Evolutionary conservation across 305 asterid genomes (phyloP).

Genomic region (Nicotiana rustica): DNA sequence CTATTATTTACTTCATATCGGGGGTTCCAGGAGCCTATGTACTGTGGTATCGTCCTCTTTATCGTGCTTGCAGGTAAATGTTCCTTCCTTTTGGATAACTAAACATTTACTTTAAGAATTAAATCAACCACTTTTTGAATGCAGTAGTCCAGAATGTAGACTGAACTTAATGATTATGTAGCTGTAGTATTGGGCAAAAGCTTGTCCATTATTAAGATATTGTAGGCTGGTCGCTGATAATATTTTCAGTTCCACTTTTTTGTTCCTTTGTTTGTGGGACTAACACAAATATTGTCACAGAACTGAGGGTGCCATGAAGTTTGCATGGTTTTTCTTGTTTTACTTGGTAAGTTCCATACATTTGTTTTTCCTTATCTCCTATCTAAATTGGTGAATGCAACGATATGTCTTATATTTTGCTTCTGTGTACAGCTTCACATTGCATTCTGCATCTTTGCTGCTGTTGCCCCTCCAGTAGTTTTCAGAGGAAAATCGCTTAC

Average conservation of each 20-base stretch:
- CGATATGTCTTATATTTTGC: conserved; percentile 31
- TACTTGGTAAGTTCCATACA: conserved; percentile 57
- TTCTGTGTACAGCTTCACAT: conserved; percentile 76
- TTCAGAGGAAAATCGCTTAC: conserved; percentile 95
- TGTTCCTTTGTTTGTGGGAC: not conserved
- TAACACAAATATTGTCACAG: conserved; percentile 48
- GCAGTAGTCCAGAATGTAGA: not conserved
- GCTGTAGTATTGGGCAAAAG: not conserved
- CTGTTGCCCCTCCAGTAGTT: conserved; percentile 96
- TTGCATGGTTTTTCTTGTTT: conserved; percentile 94
- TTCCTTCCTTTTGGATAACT: conserved; percentile 24
- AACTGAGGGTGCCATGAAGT: conserved; percentile 89
- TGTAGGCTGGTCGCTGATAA: not conserved
- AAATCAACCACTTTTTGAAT: conserved; percentile 8
- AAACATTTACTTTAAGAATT: conserved; percentile 15
- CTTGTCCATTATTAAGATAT: not conserved
- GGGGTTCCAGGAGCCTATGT: conserved; percentile 97
- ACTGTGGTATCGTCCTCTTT: conserved; percentile 97
- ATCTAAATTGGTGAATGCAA: not conserved
- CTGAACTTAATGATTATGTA: not conserved
- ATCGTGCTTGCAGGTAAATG: conserved; percentile 84
- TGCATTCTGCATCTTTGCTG: conserved; percentile 87
- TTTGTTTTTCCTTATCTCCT: not conserved
- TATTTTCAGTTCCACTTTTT: not conserved
- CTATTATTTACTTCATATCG: conserved; percentile 85